Percentiles rank a stretch among this genome's conserved stretches.
Conservation (phyloP, 495 filamentous ascomycete species). For the Friedmanniomyces endolithicus region DNA sequence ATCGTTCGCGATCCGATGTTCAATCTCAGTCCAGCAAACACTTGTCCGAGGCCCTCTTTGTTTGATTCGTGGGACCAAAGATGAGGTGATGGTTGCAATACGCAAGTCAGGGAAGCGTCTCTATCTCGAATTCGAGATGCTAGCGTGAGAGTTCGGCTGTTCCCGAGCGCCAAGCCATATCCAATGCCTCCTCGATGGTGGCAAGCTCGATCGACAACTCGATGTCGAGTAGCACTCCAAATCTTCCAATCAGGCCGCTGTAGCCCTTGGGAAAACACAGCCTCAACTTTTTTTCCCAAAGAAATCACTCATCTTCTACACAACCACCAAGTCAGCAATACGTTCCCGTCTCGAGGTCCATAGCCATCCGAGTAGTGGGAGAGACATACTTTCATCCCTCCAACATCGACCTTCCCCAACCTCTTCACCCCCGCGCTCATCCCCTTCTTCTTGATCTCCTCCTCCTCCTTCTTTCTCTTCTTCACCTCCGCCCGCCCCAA, state of each 20-base stretch:
- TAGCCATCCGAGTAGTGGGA: too few relatives aligned
- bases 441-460: slow-evolving; percentile 60
- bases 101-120: too few relatives aligned
- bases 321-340: too few relatives aligned
- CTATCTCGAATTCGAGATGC: background rate
- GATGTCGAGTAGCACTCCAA: background rate
- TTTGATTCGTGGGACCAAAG: too few relatives aligned
- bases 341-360: too few relatives aligned
- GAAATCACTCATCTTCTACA: slow-evolving; percentile 76
- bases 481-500: slow-evolving; percentile 42
- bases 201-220: too few relatives aligned
- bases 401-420: slow-evolving; percentile 76
- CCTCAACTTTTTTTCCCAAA: slow-evolving; percentile 49
- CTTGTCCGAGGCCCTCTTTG: too few relatives aligned
- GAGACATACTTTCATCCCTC: slow-evolving; percentile 56
- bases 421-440: slow-evolving; percentile 64
- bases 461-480: slow-evolving; percentile 56
- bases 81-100: too few relatives aligned
- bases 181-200: background rate
- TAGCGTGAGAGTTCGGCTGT: too few relatives aligned
- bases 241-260: too few relatives aligned
- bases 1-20: too few relatives aligned
- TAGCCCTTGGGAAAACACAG: background rate
- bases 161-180: background rate
- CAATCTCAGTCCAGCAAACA: too few relatives aligned